Evolutionary conservation across 768 basidiomycete genomes (phyloP).

Genomic region (Hygrophoropsis aurantiaca): DNA sequence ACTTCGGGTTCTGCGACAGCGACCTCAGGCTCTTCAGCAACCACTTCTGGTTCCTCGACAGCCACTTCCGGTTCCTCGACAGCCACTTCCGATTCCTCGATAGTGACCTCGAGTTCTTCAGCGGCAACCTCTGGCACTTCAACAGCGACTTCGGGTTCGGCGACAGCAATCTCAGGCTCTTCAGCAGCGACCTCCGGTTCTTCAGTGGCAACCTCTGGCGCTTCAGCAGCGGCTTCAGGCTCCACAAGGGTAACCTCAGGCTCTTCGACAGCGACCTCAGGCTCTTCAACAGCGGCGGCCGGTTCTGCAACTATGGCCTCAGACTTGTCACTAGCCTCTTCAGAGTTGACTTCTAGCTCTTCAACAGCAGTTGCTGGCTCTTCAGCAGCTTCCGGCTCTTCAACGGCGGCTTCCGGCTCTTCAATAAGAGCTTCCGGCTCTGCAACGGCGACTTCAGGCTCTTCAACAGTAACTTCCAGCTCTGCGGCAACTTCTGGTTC

Average conservation of each 20-base stretch:
- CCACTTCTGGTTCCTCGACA: not conserved
- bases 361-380: conserved; percentile 1
- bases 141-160: not conserved
- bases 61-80: not conserved
- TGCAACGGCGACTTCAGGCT: not conserved
- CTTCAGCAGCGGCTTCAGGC: not conserved
- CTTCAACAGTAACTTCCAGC: not conserved
- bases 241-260: not conserved
- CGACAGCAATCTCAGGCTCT: conserved; percentile 4
- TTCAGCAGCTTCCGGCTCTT: conserved; percentile 2
- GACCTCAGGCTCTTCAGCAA: not conserved
- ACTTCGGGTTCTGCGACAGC: not conserved
- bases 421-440: too few relatives aligned
- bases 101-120: not conserved
- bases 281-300: not conserved
- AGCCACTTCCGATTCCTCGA: not conserved
- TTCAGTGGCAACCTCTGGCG: not conserved
- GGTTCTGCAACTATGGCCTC: conserved; percentile 6
- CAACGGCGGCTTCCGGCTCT: not conserved
- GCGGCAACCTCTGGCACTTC: conserved; percentile 1
- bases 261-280: conserved; percentile 1
- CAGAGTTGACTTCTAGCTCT: conserved; percentile 1
- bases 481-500: not conserved
- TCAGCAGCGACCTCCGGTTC: not conserved
- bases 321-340: not conserved